Evolutionary conservation across 345 rosid species (phyloP).

Genomic region (Hibiscus mutabilis): DNA sequence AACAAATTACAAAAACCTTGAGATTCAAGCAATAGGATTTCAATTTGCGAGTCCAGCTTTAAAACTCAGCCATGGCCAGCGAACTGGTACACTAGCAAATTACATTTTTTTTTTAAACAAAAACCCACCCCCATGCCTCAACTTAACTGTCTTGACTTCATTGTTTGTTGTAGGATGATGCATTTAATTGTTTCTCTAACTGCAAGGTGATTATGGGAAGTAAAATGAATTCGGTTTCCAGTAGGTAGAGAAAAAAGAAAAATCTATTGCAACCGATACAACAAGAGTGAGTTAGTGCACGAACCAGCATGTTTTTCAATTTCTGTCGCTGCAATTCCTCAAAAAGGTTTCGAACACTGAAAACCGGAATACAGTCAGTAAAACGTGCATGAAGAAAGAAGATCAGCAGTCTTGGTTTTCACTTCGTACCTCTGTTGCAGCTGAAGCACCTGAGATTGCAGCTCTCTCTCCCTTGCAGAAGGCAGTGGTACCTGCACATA

Average conservation of each 20-base stretch:
- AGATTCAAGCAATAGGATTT: slow-evolving; percentile 29
- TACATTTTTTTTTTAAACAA: no score
- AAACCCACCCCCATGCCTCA: slow-evolving; percentile 10
- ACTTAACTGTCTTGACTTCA: slow-evolving; percentile 24
- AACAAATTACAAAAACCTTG: slow-evolving; percentile 30
- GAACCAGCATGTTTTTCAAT: slow-evolving; percentile 63
- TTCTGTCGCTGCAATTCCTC: slow-evolving; percentile 80
- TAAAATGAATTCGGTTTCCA: not conserved
- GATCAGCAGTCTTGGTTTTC: not conserved
- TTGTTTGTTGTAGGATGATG: slow-evolving; percentile 27
- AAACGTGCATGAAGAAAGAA: not conserved
- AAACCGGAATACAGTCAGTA: slow-evolving; percentile 21
- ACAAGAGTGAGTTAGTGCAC: slow-evolving; percentile 8
- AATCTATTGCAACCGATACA: not conserved
- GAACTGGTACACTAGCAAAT: slow-evolving; percentile 29
- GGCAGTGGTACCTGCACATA: slow-evolving; percentile 48
- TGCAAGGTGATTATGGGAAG: slow-evolving; percentile 22
- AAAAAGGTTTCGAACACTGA: slow-evolving; percentile 50
- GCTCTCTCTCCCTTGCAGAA: slow-evolving; percentile 63
- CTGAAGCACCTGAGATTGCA: slow-evolving; percentile 54
- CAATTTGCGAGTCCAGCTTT: slow-evolving; percentile 27
- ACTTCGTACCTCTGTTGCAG: slow-evolving; percentile 71
- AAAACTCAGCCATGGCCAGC: slow-evolving; percentile 5
- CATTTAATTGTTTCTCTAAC: slow-evolving; percentile 64
- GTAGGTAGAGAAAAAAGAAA: not conserved